A percentile compares a stretch with the other conserved stretches of the same genome.
phyloP scores from a whole-genome alignment of 257 asterid species.

The Scutellaria minor region DNA sequence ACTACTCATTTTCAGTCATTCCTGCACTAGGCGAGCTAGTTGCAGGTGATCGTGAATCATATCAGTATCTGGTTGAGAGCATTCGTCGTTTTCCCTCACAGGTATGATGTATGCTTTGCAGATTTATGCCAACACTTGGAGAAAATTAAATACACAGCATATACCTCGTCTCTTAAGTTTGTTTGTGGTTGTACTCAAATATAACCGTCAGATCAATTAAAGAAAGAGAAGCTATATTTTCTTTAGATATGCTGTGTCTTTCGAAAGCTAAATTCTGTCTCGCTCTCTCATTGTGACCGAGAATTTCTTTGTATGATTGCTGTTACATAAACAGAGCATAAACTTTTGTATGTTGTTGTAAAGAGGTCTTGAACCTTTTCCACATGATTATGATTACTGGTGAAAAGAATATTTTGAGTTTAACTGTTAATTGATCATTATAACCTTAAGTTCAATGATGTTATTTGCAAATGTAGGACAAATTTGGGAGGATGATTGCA shows the following conservation, averaged over 20 bases:
- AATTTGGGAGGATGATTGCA: conserved; percentile 85
- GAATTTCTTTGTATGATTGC: too few species aligned
- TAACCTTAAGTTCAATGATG: not conserved
- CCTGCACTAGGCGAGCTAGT: conserved; percentile 85
- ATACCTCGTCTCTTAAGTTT: not conserved
- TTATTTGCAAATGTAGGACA: conserved; percentile 59
- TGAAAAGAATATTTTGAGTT: not conserved
- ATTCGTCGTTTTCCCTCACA: conserved; percentile 88
- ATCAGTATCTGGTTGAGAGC: conserved; percentile 91
- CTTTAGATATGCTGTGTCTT: too few species aligned
- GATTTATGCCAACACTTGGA: not conserved
- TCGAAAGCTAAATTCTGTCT: too few species aligned
- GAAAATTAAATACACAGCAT: not conserved
- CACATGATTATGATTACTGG: too few species aligned
- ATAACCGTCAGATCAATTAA: too few species aligned
- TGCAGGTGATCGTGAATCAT: conserved; percentile 89
- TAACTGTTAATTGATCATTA: too few species aligned
- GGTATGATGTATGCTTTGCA: conserved; percentile 45
- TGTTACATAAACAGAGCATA: not conserved
- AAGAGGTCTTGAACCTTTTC: too few species aligned
- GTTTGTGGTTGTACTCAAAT: not conserved
- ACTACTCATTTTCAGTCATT: conserved; percentile 85
- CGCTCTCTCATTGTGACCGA: too few species aligned
- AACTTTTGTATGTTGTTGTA: not conserved
- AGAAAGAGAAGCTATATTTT: too few species aligned